Conservation (phyloP, 805 yeast genomes). For the Deakozyma indianensis region DNA sequence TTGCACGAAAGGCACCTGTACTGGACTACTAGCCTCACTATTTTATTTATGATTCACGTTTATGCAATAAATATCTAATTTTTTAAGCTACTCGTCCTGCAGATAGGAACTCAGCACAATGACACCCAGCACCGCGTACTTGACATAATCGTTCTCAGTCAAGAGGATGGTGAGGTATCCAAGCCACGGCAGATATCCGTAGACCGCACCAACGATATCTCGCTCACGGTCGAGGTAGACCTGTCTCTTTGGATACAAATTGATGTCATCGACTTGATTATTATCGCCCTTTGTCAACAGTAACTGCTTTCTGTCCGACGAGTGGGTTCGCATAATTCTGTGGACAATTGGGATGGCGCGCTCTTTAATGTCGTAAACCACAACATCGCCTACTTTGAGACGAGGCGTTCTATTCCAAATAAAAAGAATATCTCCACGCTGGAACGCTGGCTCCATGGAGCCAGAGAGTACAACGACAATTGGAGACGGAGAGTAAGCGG, state of each 20-base stretch:
- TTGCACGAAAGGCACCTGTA: not conserved
- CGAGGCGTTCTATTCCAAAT: slow-evolving; percentile 69
- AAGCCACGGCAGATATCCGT: slow-evolving; percentile 74
- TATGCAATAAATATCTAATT: no score
- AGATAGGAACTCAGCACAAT: slow-evolving; percentile 59
- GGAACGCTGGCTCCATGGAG: slow-evolving; percentile 99
- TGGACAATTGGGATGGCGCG: slow-evolving; percentile 93
- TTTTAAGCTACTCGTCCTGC: slow-evolving; percentile 37
- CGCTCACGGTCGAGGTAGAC: slow-evolving; percentile 58
- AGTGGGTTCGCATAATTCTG: slow-evolving; percentile 81
- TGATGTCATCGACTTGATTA: slow-evolving; percentile 81
- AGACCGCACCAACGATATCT: slow-evolving; percentile 85
- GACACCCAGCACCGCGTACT: slow-evolving; percentile 60
- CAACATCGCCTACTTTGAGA: slow-evolving; percentile 78
- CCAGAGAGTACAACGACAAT: slow-evolving; percentile 95
- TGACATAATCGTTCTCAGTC: slow-evolving; percentile 76
- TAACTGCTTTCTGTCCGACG: slow-evolving; percentile 36
- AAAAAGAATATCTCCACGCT: slow-evolving; percentile 87
- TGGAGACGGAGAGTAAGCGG: slow-evolving; percentile 79
- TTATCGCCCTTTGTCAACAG: slow-evolving; percentile 93
- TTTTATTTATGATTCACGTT: no score
- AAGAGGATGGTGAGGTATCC: slow-evolving; percentile 88
- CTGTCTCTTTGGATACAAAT: slow-evolving; percentile 65
- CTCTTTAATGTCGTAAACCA: slow-evolving; percentile 73
- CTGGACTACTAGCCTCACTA: not conserved